These are phyloP conservation scores for Pseudopithomyces maydicus DNA, from an alignment of 2,329 filamentous ascomycete species.

Conservation along the genomic window DNA sequence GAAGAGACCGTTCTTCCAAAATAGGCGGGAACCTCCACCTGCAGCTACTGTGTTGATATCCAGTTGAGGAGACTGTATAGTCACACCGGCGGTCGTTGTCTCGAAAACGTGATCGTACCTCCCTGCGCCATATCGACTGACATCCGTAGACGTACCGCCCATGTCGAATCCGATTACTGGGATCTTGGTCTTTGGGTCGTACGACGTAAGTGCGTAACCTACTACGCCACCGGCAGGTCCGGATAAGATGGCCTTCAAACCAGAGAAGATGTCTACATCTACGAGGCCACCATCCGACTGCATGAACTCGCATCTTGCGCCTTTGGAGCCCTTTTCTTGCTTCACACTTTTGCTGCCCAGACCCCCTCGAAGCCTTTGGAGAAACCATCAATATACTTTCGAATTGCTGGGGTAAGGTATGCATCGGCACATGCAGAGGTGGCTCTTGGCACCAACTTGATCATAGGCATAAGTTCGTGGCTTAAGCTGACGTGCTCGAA, in stretches of 20 bases:
- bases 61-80: slow-evolving; percentile 87
- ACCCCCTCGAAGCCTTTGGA: slow-evolving; percentile 80
- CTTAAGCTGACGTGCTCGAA: slow-evolving; percentile 83
- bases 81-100: slow-evolving; percentile 91
- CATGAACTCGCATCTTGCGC: slow-evolving; percentile 92
- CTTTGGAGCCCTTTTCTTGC: slow-evolving; percentile 65
- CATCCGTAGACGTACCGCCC: slow-evolving; percentile 91
- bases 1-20: slow-evolving; percentile 88
- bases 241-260: slow-evolving; percentile 82
- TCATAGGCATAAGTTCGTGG: slow-evolving; percentile 86
- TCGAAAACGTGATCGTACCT: slow-evolving; percentile 93
- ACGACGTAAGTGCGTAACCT: slow-evolving; percentile 89
- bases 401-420: slow-evolving; percentile 79
- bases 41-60: slow-evolving; percentile 96
- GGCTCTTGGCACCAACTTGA: slow-evolving; percentile 76
- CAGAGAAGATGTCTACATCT: slow-evolving; percentile 81
- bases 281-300: slow-evolving; percentile 78
- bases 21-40: slow-evolving; percentile 81
- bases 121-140: slow-evolving; percentile 83
- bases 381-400: slow-evolving; percentile 78
- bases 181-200: slow-evolving; percentile 78
- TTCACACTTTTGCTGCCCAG: slow-evolving; percentile 77
- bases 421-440: slow-evolving; percentile 81
- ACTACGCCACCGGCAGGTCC: slow-evolving; percentile 93
- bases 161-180: slow-evolving; percentile 96